These are phyloP conservation scores for Takashimella koratensis DNA, from an alignment of 1,284 basidiomycete genomes.

Conservation along the genomic window DNA sequence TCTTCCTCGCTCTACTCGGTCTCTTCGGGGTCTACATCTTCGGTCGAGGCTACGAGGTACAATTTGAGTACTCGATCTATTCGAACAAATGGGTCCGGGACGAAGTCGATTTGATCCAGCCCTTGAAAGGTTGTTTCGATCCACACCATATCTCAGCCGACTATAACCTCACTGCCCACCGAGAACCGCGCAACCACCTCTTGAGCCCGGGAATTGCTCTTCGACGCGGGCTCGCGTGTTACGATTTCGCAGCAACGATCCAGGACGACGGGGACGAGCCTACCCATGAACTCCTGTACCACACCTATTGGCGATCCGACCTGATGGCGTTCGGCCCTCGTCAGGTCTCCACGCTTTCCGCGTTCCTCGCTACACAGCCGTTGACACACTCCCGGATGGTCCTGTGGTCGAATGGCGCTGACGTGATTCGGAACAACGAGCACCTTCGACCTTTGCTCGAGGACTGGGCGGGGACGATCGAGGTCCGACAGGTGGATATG, in stretches of 20 bases:
- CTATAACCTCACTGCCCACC: constrained; percentile 67
- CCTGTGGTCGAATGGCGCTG: constrained; percentile 82
- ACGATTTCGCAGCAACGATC: constrained; percentile 77
- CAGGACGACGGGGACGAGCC: constrained; percentile 40
- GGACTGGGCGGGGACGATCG: constrained; percentile 66
- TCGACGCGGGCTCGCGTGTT: constrained; percentile 76
- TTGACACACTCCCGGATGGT: constrained; percentile 61
- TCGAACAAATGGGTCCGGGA: constrained; percentile 65
- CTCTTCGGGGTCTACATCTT: constrained; percentile 53
- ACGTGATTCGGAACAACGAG: constrained; percentile 54
- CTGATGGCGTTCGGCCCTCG: constrained; percentile 69
- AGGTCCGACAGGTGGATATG: constrained; percentile 65
- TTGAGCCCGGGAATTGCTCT: constrained; percentile 73
- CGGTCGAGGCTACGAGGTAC: constrained; percentile 66
- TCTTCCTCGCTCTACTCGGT: background rate
- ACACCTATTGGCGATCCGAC: constrained; percentile 87
- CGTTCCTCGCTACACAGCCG: constrained; percentile 86
- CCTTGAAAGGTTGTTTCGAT: constrained; percentile 68
- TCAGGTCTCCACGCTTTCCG: constrained; percentile 81
- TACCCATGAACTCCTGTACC: constrained; percentile 61
- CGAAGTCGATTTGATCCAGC: constrained; percentile 55
- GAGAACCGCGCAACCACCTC: constrained; percentile 58
- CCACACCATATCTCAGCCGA: constrained; percentile 52
- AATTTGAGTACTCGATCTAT: constrained; percentile 75
- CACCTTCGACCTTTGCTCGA: constrained; percentile 62